phyloP scores from a whole-genome alignment of 441 rosid species.

The Adansonia madagascariensis region DNA sequence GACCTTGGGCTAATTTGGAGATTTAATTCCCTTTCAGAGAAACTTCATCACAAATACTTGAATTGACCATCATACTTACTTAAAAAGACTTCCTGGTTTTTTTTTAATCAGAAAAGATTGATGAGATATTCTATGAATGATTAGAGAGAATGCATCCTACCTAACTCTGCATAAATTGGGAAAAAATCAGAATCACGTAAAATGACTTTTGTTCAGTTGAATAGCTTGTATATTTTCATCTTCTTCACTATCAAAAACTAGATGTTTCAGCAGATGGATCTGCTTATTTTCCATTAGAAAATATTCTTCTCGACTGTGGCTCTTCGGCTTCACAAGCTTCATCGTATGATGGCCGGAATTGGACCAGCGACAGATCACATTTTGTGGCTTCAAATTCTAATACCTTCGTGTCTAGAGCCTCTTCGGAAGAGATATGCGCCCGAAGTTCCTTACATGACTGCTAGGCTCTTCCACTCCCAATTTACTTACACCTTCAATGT shows the following conservation, averaged over 20 bases:
- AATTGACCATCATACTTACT: background rate
- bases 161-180: background rate
- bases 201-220: background rate
- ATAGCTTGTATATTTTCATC: background rate
- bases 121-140: background rate
- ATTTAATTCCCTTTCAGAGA: background rate
- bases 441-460: slow-evolving; percentile 16
- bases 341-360: slow-evolving; percentile 2
- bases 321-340: background rate
- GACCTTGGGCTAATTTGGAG: background rate
- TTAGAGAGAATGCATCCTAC: too few species aligned
- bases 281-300: slow-evolving; percentile 4
- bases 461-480: background rate
- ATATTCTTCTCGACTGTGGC: slow-evolving; percentile 9
- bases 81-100: background rate
- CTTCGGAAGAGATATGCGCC: background rate
- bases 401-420: background rate
- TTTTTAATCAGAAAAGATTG: background rate
- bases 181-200: background rate
- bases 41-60: slow-evolving; percentile 4
- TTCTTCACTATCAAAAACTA: background rate
- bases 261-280: slow-evolving; percentile 3
- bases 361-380: background rate
- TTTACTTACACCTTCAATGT: slow-evolving; percentile 19
- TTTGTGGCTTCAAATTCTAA: background rate